phyloP scores from a whole-genome alignment of 2,329 filamentous ascomycete species.

The Ascochyta lentis region DNA sequence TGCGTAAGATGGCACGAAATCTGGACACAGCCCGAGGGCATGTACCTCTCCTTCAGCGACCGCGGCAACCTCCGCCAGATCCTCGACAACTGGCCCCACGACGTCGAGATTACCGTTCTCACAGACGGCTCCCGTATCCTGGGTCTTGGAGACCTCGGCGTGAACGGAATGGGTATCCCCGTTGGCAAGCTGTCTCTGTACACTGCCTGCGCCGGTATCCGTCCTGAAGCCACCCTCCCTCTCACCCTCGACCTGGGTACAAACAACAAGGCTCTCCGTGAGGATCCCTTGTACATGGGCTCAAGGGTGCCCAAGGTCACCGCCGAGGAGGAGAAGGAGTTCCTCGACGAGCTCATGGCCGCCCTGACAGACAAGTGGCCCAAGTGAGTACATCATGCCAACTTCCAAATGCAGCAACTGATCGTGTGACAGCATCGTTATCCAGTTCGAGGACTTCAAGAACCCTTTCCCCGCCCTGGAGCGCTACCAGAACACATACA shows the following conservation, averaged over 20 bases:
- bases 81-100: constrained; percentile 90
- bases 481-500: constrained; percentile 85
- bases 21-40: constrained; percentile 90
- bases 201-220: constrained; percentile 92
- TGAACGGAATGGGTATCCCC: constrained; percentile 97
- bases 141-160: constrained; percentile 90
- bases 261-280: constrained; percentile 66
- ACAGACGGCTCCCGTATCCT: constrained; percentile 94
- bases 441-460: constrained; percentile 98
- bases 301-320: constrained; percentile 82
- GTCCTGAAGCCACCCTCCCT: constrained; percentile 72
- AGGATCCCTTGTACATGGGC: constrained; percentile 92
- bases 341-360: constrained; percentile 97
- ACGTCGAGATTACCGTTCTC: constrained; percentile 94
- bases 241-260: constrained; percentile 69
- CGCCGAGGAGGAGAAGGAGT: constrained; percentile 80
- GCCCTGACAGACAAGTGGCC: constrained; percentile 81
- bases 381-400: constrained; percentile 55
- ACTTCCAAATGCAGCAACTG: constrained; percentile 30
- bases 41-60: constrained; percentile 97
- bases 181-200: constrained; percentile 96
- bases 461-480: constrained; percentile 94
- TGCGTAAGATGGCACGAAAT: constrained; percentile 96
- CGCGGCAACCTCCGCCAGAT: constrained; percentile 87
- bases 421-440: constrained; percentile 64